Percentiles rank a stretch among this genome's conserved stretches.
Evolutionary conservation across 1,284 basidiomycete genomes (phyloP).

Genomic region (Trametes polyzona): DNA sequence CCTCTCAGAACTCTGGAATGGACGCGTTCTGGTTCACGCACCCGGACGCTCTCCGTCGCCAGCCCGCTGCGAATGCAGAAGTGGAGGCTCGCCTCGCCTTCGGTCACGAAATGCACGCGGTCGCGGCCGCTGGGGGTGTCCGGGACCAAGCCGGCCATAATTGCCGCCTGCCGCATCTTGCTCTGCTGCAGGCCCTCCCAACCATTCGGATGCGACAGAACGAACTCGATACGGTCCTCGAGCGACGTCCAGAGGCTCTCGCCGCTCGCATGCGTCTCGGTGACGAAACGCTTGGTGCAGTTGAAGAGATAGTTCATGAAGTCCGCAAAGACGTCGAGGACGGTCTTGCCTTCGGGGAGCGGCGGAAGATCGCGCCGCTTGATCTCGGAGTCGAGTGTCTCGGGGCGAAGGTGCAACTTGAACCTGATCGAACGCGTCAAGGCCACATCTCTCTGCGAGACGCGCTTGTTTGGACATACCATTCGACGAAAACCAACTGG

Average conservation of each 20-base stretch:
- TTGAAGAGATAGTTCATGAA: slow-evolving; percentile 53
- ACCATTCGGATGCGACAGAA: slow-evolving; percentile 49
- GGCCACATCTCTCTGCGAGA: too few relatives aligned
- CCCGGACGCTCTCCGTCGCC: slow-evolving; percentile 38
- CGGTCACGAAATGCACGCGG: slow-evolving; percentile 50
- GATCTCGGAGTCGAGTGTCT: slow-evolving; percentile 28
- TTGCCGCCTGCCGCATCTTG: slow-evolving; percentile 44
- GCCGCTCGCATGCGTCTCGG: slow-evolving; percentile 50
- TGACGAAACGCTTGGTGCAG: slow-evolving; percentile 50
- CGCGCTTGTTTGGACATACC: slow-evolving; percentile 37
- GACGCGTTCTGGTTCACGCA: not conserved
- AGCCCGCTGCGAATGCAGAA: slow-evolving; percentile 46
- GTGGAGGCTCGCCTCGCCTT: slow-evolving; percentile 55
- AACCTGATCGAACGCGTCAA: slow-evolving; percentile 41
- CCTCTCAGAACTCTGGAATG: not conserved
- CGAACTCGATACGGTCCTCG: slow-evolving; percentile 37
- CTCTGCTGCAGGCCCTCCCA: slow-evolving; percentile 49
- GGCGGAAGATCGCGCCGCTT: slow-evolving; percentile 12
- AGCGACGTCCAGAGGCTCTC: slow-evolving; percentile 41
- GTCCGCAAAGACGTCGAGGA: slow-evolving; percentile 54
- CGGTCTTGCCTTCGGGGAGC: slow-evolving; percentile 46
- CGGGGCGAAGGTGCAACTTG: slow-evolving; percentile 58
- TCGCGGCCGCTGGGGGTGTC: slow-evolving; percentile 33
- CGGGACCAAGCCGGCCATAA: slow-evolving; percentile 38
- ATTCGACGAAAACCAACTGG: slow-evolving; percentile 51